Evolutionary conservation across 139 green algal species (phyloP), one percentile per base, ranked within the genome.

Genomic region (Axilococcus clingmanii): DNA sequence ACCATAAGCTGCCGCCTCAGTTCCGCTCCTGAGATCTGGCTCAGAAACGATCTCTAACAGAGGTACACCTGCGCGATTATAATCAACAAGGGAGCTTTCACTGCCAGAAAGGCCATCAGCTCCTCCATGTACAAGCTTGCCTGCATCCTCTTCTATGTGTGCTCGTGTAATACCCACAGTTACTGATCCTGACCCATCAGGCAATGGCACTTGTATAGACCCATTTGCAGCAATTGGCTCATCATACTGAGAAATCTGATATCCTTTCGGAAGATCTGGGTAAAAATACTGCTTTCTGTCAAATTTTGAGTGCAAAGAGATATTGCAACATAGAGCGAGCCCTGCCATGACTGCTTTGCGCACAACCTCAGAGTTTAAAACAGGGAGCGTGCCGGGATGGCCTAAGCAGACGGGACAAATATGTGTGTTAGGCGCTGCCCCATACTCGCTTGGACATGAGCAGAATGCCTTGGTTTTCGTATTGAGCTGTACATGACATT

Each of bases 201-300:
- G 69, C 8, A 86, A 52, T 5, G 64, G 28, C 32, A 88, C 59
- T 20, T 80, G 64, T 20, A 82, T 23, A 7, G 59, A 62, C 3
- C 87, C 81, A n/a, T 56, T 27, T 17, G 59, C 55, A 41, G 76
- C 85, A 35, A 94, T 54, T 2, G 92, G 91, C 27, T 81, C 63
- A 54, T 98, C 88, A 50, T 94, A 95, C 74, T 98, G 92, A 25
- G 71, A 79, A 46, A 96, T 95, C 62, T 96, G 90, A 75, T 97
- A 97, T 23, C 90, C 90, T 60, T 98, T 98, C 12, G 91, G 91
- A 45, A 98, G 65, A 71, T 98, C 91, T 19, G 88, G 66, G 54
- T 99, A 99, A 59, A 99, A 98, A 79, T 99, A 99, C 68, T 99
- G 90, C 74, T 99, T 99, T 52, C 91, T 76, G 75, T 97, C 92